Evolutionary conservation across 768 basidiomycete genomes (phyloP), one percentile per base, ranked within the genome.

Genomic region (Mycena maculata): DNA sequence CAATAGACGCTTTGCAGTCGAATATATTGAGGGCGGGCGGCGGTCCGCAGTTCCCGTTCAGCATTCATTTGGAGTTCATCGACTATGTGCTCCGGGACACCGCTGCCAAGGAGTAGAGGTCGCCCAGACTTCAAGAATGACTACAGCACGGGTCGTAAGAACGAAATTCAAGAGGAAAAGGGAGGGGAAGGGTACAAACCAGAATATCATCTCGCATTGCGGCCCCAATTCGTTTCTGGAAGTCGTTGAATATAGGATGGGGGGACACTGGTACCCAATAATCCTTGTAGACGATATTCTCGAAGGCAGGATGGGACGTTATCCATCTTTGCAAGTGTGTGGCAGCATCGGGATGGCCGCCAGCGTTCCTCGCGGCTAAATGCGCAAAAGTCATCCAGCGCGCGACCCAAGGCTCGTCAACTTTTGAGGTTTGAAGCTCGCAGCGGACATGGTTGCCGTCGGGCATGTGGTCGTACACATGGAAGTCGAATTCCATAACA

Each of bases 401-500:
- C 18, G 89, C 81, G 67, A 86, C 79, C 87, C 87, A 92, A 0
- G 91, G 88, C 8, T 81, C 80, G 4, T 77, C 79, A 39, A 87
- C 74, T 52, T 81, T 73, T 33, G 83, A 78, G 0, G 83, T 79
- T 8, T 81, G 81, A 2, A 81, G 71, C n/a, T 82, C 73, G 42
- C 90, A 76, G 4, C 80, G 82, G 23, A 75, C 74, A 69, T 83
- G 82, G 63, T 90, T 77, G 20, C 62, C 62, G 69, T 88, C 90
- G 69, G 91, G 88, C 23, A 86, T 78, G 63, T 79, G 75, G 71
- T 88, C 90, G 70, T 92, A 88, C n/a, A 87, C 79, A 62, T 78
- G 74, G 73, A 91, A 93, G 56, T 91, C 90, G 72, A 87, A 91
- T 78, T 94, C 93, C 58, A 85, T 79, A 18, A 93, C 67, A 55